phyloP scores from a whole-genome alignment of 805 yeast species.

The Ogataea methanolica region DNA sequence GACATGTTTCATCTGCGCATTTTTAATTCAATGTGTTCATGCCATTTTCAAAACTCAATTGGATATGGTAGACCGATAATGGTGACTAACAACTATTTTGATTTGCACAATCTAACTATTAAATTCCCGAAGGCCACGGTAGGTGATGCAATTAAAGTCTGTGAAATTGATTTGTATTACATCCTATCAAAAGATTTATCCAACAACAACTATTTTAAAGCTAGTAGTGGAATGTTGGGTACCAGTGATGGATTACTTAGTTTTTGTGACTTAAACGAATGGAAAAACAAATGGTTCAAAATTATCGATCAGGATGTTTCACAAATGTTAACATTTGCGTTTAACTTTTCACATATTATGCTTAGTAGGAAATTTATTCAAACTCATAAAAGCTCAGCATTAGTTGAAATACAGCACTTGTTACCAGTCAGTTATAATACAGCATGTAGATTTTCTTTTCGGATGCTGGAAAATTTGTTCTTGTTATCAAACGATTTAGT shows the following conservation, averaged over 20 bases:
- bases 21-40: slow-evolving; percentile 46
- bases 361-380: slow-evolving; percentile 33
- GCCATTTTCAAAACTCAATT: slow-evolving; percentile 47
- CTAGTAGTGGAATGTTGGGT: neutral
- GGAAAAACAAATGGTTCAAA: slow-evolving; percentile 43
- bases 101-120: slow-evolving; percentile 39
- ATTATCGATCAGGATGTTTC: slow-evolving; percentile 44
- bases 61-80: slow-evolving; percentile 45
- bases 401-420: neutral
- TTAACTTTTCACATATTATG: slow-evolving; percentile 43
- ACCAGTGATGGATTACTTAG: slow-evolving; percentile 14
- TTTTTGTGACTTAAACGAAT: slow-evolving; percentile 36
- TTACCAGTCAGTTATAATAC: slow-evolving; percentile 29
- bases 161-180: slow-evolving; percentile 41
- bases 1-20: slow-evolving; percentile 53
- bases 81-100: slow-evolving; percentile 35
- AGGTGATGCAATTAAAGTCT: slow-evolving; percentile 52
- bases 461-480: slow-evolving; percentile 40
- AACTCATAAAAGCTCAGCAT: neutral
- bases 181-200: slow-evolving; percentile 16
- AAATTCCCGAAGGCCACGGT: slow-evolving; percentile 45
- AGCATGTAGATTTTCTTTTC: slow-evolving; percentile 40
- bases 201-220: slow-evolving; percentile 1
- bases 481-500: slow-evolving; percentile 41
- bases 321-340: slow-evolving; percentile 43